Percentiles rank a stretch among this genome's conserved stretches.
Conservation (phyloP, 176 grass and related monocot genomes). For the Bonia amplexicaulis region DNA sequence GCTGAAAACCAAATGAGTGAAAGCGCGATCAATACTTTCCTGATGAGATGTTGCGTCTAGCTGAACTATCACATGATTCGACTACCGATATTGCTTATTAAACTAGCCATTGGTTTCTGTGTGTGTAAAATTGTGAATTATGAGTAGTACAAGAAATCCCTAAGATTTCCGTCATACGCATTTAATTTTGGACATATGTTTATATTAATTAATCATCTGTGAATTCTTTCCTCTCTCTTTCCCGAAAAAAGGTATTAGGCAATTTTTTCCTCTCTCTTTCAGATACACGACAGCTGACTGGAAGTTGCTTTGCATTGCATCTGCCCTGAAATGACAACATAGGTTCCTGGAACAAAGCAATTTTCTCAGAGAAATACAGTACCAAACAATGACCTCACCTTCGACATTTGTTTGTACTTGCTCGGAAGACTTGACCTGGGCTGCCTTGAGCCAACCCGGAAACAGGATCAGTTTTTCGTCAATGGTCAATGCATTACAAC, state of each 20-base stretch:
- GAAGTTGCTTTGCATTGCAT: neutral
- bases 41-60: neutral
- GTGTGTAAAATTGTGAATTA: too few relatives aligned
- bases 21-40: neutral
- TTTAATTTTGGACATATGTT: neutral
- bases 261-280: too few relatives aligned
- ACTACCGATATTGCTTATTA: neutral
- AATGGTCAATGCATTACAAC: neutral
- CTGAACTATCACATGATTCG: neutral
- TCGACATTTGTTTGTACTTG: neutral
- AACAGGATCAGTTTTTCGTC: neutral
- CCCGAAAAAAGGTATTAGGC: too few relatives aligned
- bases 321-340: neutral
- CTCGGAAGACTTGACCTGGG: slow-evolving; percentile 7
- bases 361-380: neutral
- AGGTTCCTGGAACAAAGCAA: neutral
- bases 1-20: too few relatives aligned
- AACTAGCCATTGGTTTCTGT: neutral
- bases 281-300: neutral
- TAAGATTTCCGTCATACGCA: neutral
- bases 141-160: neutral
- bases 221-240: too few relatives aligned
- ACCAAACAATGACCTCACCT: neutral
- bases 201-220: neutral
- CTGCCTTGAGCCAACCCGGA: too few relatives aligned